Conservation (phyloP, 306 rosid species). For the Quillaja saponaria region DNA sequence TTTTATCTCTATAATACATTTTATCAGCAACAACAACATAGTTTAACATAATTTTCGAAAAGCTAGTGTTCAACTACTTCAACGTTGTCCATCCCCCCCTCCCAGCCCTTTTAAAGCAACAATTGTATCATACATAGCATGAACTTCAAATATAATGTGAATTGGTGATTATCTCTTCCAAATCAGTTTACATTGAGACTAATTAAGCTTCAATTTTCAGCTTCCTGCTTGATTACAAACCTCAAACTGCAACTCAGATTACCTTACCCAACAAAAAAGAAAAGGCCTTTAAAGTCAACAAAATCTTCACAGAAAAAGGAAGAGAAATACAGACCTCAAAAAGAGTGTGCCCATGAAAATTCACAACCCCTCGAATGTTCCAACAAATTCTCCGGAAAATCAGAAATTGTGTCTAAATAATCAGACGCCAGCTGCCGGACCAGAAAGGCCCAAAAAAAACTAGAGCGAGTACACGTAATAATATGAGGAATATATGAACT, state of each 20-base stretch:
- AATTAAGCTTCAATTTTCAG: slow-evolving; percentile 13
- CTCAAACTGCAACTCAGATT: slow-evolving; percentile 14
- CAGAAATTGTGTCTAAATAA: background rate
- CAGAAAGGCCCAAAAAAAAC: background rate
- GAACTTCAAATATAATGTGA: background rate
- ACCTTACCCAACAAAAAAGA: slow-evolving; percentile 5
- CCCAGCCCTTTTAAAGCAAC: background rate
- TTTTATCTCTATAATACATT: slow-evolving; percentile 20
- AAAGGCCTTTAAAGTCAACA: slow-evolving; percentile 26
- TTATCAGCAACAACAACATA: background rate
- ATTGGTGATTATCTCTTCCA: slow-evolving; percentile 19
- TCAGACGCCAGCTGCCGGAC: background rate
- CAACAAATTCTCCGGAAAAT: slow-evolving; percentile 8
- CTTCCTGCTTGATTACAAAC: slow-evolving; percentile 8
- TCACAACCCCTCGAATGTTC: slow-evolving; percentile 14
- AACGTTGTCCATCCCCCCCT: too few species aligned
- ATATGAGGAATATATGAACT: too few species aligned
- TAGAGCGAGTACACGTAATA: too few species aligned
- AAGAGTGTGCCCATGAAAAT: slow-evolving; percentile 27
- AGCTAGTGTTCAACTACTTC: too few species aligned
- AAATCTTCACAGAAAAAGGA: slow-evolving; percentile 26
- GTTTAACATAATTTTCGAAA: too few species aligned
- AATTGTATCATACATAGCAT: background rate
- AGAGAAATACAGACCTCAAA: slow-evolving; percentile 30
- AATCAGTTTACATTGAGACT: background rate